Evolutionary conservation across 768 basidiomycete genomes (phyloP).

Genomic region (Termitomyces eurrhizus): DNA sequence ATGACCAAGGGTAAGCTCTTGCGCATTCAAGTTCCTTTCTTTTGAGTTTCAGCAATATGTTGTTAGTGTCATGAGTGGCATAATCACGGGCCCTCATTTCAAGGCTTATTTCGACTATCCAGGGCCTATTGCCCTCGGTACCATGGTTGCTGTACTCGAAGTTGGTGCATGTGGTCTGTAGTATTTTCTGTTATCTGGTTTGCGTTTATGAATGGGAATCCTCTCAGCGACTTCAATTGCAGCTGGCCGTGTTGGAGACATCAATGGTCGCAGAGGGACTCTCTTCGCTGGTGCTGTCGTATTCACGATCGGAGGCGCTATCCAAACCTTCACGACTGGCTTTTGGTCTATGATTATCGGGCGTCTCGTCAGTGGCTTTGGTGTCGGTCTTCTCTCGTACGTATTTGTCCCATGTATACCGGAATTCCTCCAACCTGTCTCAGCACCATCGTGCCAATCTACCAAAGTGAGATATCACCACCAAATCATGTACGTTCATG

Average conservation of each 20-base stretch:
- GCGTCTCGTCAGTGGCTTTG: slow-evolving; percentile 67
- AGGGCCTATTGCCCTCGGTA: slow-evolving; percentile 71
- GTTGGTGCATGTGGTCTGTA: slow-evolving; percentile 83
- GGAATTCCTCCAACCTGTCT: background rate
- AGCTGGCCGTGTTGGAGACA: slow-evolving; percentile 77
- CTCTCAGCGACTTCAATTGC: slow-evolving; percentile 78
- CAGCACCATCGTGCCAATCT: slow-evolving; percentile 93
- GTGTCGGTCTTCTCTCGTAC: slow-evolving; percentile 71
- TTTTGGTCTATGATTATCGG: slow-evolving; percentile 46
- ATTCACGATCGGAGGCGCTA: slow-evolving; percentile 70
- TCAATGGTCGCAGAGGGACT: slow-evolving; percentile 69
- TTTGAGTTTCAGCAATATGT: slow-evolving; percentile 11
- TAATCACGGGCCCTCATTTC: slow-evolving; percentile 87
- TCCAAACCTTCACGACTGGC: slow-evolving; percentile 63
- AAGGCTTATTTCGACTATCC: slow-evolving; percentile 80
- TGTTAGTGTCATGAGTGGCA: slow-evolving; percentile 80
- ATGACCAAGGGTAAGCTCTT: slow-evolving; percentile 73
- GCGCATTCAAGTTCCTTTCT: slow-evolving; percentile 14
- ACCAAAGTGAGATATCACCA: slow-evolving; percentile 94
- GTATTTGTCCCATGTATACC: slow-evolving; percentile 20
- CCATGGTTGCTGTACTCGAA: slow-evolving; percentile 94
- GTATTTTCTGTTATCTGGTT: background rate
- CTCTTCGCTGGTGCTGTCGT: slow-evolving; percentile 69
- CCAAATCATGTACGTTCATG: slow-evolving; percentile 67
- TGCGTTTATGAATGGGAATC: background rate